A percentile compares a stretch with the other conserved stretches of the same genome.
Conservation (phyloP, 768 basidiomycete species). For the Lactarius tabidus region DNA sequence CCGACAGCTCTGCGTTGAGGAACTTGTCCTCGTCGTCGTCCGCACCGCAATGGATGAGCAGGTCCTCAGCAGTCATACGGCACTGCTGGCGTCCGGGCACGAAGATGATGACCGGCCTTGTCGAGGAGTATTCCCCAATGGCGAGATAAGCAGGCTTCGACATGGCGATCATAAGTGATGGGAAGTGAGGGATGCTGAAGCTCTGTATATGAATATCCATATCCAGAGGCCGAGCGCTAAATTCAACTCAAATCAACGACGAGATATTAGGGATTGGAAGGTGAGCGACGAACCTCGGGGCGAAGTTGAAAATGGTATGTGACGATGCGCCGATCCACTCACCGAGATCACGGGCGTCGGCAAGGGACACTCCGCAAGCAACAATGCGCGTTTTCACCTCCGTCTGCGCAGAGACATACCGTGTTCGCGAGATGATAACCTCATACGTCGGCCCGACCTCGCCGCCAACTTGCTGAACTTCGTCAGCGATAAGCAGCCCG, state of each 20-base stretch:
- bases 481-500: constrained; percentile 90
- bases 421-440: constrained; percentile 92
- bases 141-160: constrained; percentile 96
- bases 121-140: constrained; percentile 79
- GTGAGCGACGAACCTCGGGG: constrained; percentile 59
- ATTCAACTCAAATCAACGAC: not conserved
- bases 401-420: constrained; percentile 92
- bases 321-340: constrained; percentile 97
- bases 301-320: constrained; percentile 97
- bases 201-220: constrained; percentile 98
- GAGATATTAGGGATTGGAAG: not conserved
- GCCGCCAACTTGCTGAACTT: constrained; percentile 91
- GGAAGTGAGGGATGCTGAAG: constrained; percentile 96
- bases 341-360: constrained; percentile 92
- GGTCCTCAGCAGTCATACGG: constrained; percentile 87
- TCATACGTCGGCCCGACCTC: constrained; percentile 97
- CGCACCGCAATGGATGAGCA: constrained; percentile 82
- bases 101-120: constrained; percentile 87
- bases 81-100: constrained; percentile 93
- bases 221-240: constrained; percentile 89
- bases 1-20: constrained; percentile 80
- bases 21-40: constrained; percentile 83
- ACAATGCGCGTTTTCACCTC: constrained; percentile 92
- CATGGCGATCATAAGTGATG: constrained; percentile 98
- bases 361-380: constrained; percentile 90